Conservation (phyloP, 208 protist species). For the Crithidia acanthocephali region DNA sequence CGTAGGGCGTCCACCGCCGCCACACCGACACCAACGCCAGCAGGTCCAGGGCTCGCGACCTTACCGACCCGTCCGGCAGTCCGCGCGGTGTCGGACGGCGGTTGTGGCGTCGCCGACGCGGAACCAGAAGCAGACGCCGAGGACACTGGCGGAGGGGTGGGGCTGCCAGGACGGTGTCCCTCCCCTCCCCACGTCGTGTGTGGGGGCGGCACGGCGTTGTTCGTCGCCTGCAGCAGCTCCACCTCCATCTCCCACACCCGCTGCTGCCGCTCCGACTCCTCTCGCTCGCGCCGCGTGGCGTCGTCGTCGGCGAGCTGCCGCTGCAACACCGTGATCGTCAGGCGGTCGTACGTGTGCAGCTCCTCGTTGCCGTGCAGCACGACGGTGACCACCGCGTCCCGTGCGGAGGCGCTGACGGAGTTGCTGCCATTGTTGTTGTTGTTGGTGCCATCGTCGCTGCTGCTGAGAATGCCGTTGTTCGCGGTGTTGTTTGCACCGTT, state of each 20-base stretch:
- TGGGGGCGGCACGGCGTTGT: not conserved
- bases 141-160: not conserved
- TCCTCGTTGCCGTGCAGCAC: slow-evolving; percentile 25
- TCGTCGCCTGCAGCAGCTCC: slow-evolving; percentile 29
- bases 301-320: slow-evolving; percentile 67
- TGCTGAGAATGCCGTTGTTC: no score
- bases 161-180: not conserved
- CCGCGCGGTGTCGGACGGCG: not conserved
- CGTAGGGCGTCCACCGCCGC: slow-evolving; percentile 35
- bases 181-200: not conserved
- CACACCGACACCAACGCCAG: not conserved
- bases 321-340: slow-evolving; percentile 64
- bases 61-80: not conserved
- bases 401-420: not conserved
- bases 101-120: not conserved
- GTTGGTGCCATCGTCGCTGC: not conserved
- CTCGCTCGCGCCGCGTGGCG: slow-evolving; percentile 29
- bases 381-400: slow-evolving; percentile 6
- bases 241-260: slow-evolving; percentile 52
- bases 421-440: not conserved
- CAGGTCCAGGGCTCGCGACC: no score
- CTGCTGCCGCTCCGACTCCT: slow-evolving; percentile 39
- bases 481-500: not conserved
- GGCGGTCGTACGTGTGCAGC: slow-evolving; percentile 73
- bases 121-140: not conserved